Evolutionary conservation across 306 rosid genomes (phyloP).

Genomic region (Geum urbanum): DNA sequence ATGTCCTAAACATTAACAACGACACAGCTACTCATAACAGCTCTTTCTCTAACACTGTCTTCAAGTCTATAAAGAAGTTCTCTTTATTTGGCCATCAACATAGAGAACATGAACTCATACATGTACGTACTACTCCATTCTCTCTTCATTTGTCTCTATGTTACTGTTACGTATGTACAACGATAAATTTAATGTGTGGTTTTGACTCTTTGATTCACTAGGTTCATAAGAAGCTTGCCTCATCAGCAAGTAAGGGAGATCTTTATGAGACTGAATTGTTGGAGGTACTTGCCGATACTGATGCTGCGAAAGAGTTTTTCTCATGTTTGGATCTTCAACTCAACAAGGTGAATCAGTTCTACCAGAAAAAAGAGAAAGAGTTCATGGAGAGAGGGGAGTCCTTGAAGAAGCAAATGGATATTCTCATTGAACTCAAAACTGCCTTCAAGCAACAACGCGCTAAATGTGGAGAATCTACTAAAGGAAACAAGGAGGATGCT

Average conservation of each 20-base stretch:
- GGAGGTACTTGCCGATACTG: conserved; percentile 74
- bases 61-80: conserved; percentile 51
- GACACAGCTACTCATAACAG: conserved; percentile 22
- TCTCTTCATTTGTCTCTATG: conserved; percentile 9
- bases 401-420: conserved; percentile 74
- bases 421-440: conserved; percentile 61
- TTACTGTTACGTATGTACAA: background rate
- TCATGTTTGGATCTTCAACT: conserved; percentile 79
- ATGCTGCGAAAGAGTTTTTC: conserved; percentile 81
- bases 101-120: conserved; percentile 79
- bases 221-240: conserved; percentile 84
- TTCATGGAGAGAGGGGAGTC: conserved; percentile 86
- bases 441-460: conserved; percentile 45
- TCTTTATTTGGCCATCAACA: conserved; percentile 58
- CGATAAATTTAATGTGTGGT: background rate
- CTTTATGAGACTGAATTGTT: conserved; percentile 88
- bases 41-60: conserved; percentile 40
- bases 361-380: conserved; percentile 69
- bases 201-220: conserved; percentile 20
- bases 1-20: conserved; percentile 34
- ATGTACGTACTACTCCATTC: conserved; percentile 63
- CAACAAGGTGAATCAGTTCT: conserved; percentile 81
- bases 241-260: conserved; percentile 70
- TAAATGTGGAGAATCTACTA: conserved; percentile 35
- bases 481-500: conserved; percentile 65